Evolutionary conservation across 2,329 filamentous ascomycete species (phyloP), one percentile per base, ranked within the genome.

Genomic region (Cladosporium sp.): DNA sequence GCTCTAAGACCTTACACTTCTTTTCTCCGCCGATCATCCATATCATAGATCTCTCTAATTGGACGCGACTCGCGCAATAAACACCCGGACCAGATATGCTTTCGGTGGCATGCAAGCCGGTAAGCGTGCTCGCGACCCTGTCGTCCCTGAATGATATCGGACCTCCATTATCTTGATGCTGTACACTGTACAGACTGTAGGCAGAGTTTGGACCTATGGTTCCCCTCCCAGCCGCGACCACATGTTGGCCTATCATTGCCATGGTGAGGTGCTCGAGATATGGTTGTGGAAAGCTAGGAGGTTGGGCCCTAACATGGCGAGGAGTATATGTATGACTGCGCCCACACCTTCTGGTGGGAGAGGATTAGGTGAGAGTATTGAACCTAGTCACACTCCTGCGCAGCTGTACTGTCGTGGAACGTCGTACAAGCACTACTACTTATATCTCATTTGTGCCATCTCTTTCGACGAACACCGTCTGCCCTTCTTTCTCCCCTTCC

Each of bases 331-430:
- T 55, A 51, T 55, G 21, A 36, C 32, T 3, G 18, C 52, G 11
- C 12, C 21, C 11, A 24, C 32, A 8, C 49, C 21, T 21, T 11
- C 12, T 24, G 14, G 44, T 14, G 26, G 49, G 36, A 2, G 60
- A 49, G 55, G 49, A 63, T 49, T 24, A 24, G 24, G 60, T 63
- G 60, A 63, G 60, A 41, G 49, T 54, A 63, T 55, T 34, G 38
- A 34, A n/a, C 21, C n/a, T 58, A 41, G n/a, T 4, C 24, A 34
- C 32, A 24, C 7, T 58, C 30, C 24, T 14, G 28, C 55, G 55
- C 24, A 21, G 26, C 26, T 12, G 1, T 34, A n/a, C 52, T 34
- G 28, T 55, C 30, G 52, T 55, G 52, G 28, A 55, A 34, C 52
- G 18, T 55, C n/a, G 55, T 21, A 58, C 32, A n/a, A 14, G 34